phyloP scores from a whole-genome alignment of 1,139 yeast genomes.

The Torulaspora globosa region DNA sequence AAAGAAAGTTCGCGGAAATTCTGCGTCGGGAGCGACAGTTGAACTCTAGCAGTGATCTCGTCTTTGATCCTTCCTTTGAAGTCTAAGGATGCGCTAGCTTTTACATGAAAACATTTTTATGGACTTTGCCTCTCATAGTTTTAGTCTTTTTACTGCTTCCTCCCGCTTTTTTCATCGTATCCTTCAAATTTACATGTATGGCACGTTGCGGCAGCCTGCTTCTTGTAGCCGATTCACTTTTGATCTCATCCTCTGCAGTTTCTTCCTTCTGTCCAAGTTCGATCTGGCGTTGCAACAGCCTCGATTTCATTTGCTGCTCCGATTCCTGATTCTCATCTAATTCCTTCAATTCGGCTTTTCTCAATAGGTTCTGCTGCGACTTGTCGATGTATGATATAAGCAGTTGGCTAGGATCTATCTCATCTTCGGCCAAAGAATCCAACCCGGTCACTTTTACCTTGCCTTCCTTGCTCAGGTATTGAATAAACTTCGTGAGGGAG shows the following conservation, averaged over 20 bases:
- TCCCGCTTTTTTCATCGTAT: background rate
- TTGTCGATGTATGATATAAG: constrained; percentile 53
- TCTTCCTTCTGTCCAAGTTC: constrained; percentile 23
- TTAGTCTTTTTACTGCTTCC: constrained; percentile 1
- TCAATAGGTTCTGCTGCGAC: constrained; percentile 43
- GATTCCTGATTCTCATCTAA: constrained; percentile 40
- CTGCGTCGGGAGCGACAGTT: constrained; percentile 19
- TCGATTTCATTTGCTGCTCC: constrained; percentile 45
- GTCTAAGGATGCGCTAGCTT: constrained; percentile 1
- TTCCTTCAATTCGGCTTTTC: constrained; percentile 40
- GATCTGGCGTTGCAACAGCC: constrained; percentile 52
- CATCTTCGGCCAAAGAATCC: constrained; percentile 14
- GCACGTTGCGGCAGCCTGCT: background rate
- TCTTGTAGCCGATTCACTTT: constrained; percentile 4
- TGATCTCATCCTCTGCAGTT: background rate
- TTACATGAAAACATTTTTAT: constrained; percentile 16
- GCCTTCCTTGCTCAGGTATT: constrained; percentile 56
- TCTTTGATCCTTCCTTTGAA: constrained; percentile 11
- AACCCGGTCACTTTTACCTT: constrained; percentile 51
- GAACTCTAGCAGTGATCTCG: constrained; percentile 2
- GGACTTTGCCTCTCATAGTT: constrained; percentile 13
- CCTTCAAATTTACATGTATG: constrained; percentile 5
- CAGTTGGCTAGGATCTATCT: constrained; percentile 27
- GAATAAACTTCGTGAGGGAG: constrained; percentile 66
- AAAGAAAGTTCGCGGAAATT: constrained; percentile 35